Conservation (phyloP, 306 rosid species). For the Ormosia semicastrata region DNA sequence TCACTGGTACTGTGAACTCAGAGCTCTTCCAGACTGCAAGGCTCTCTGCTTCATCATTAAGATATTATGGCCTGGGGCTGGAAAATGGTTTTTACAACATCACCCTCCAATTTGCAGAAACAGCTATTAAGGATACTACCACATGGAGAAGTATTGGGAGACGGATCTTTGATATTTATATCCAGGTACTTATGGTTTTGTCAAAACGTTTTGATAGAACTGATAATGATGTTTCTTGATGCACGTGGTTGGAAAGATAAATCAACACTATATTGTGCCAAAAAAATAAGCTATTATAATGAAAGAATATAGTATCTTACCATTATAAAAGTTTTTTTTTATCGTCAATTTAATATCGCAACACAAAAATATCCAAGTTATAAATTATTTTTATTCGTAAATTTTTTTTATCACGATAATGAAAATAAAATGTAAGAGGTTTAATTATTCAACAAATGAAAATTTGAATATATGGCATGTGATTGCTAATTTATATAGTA, state of each 20-base stretch:
- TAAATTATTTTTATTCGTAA: background rate
- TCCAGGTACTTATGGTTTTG: conserved; percentile 50
- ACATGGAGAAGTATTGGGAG: conserved; percentile 69
- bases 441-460: background rate
- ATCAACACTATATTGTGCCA: background rate
- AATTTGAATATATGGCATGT: background rate
- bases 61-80: conserved; percentile 78
- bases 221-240: background rate
- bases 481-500: background rate
- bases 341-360: background rate
- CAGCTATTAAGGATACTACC: conserved; percentile 31
- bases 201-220: background rate
- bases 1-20: conserved; percentile 40
- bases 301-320: background rate
- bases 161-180: conserved; percentile 69
- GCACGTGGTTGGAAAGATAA: background rate
- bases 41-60: conserved; percentile 70
- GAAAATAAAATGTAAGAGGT: background rate
- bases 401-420: background rate
- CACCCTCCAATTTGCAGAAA: conserved; percentile 67
- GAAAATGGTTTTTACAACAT: conserved; percentile 66
- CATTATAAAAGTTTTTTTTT: background rate
- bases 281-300: background rate
- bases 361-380: background rate
- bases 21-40: conserved; percentile 71